Conservation (phyloP, 73 alveolate genomes). For the Urostyla sp. region DNA sequence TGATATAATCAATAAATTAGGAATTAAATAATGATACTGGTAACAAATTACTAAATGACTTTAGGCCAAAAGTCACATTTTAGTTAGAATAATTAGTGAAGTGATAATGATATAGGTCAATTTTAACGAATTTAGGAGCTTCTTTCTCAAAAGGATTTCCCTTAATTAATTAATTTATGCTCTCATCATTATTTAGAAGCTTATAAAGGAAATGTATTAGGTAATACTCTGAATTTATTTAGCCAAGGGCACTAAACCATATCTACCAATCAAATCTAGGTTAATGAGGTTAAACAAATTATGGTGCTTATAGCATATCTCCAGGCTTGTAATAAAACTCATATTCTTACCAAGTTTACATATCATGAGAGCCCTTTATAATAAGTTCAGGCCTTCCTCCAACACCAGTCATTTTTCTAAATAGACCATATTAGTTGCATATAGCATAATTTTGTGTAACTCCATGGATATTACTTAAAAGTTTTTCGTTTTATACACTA, state of each 20-base stretch:
- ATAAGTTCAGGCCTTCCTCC: conserved; percentile 90
- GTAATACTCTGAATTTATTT: conserved; percentile 24
- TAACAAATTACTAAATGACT: not conserved
- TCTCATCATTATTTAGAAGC: conserved; percentile 46
- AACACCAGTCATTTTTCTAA: conserved; percentile 91
- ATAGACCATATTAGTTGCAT: conserved; percentile 81
- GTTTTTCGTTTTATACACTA: conserved; percentile 1
- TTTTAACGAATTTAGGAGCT: conserved; percentile 73
- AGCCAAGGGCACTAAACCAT: conserved; percentile 84
- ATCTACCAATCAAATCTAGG: conserved; percentile 92
- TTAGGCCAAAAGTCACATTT: conserved; percentile 37
- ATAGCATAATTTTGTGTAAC: conserved; percentile 46
- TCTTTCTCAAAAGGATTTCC: conserved; percentile 64
- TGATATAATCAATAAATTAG: not conserved
- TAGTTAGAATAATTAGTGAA: conserved; percentile 50
- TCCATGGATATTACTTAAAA: not conserved
- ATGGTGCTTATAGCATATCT: conserved; percentile 42
- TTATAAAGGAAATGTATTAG: conserved; percentile 49
- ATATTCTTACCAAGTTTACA: conserved; percentile 71
- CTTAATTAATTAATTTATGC: conserved; percentile 19
- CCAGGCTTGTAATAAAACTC: conserved; percentile 82
- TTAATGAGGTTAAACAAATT: conserved; percentile 81
- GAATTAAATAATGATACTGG: not conserved
- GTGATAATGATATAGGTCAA: conserved; percentile 57
- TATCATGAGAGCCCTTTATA: conserved; percentile 79